Evolutionary conservation across 1,284 basidiomycete species (phyloP).

Genomic region (Fistulinella staudtii): DNA sequence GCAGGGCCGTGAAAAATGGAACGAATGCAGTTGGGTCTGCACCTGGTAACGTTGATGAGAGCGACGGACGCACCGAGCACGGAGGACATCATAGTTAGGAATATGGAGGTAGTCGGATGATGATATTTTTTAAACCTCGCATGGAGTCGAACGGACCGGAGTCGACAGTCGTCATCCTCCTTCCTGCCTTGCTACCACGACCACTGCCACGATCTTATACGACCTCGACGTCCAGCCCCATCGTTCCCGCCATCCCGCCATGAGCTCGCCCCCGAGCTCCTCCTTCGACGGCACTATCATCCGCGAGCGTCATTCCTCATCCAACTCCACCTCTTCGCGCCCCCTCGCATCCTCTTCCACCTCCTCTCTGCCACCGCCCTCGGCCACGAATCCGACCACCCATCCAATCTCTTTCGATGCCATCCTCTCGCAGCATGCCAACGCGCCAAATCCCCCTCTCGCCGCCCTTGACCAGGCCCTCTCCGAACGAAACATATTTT

Average conservation of each 20-base stretch:
- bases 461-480: slow-evolving; percentile 73
- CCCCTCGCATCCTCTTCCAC: slow-evolving; percentile 20
- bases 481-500: slow-evolving; percentile 72
- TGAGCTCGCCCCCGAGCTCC: slow-evolving; percentile 16
- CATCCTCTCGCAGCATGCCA: slow-evolving; percentile 51
- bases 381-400: slow-evolving; percentile 28
- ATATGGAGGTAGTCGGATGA: background rate
- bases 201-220: too few relatives aligned
- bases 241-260: slow-evolving; percentile 1
- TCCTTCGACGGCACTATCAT: slow-evolving; percentile 11
- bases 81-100: slow-evolving; percentile 1
- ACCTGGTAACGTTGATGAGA: too few relatives aligned
- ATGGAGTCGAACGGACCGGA: too few relatives aligned
- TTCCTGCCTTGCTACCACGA: too few relatives aligned
- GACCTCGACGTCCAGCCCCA: background rate
- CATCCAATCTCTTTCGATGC: slow-evolving; percentile 50
- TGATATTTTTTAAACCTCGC: too few relatives aligned
- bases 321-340: slow-evolving; percentile 23
- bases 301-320: slow-evolving; percentile 29
- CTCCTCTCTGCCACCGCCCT: slow-evolving; percentile 27
- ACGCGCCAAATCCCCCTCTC: slow-evolving; percentile 49
- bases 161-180: too few relatives aligned
- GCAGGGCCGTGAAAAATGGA: slow-evolving; percentile 10
- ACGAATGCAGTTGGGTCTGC: slow-evolving; percentile 9
- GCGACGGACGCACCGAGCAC: too few relatives aligned